Evolutionary conservation across 139 green algal genomes (phyloP).

Genomic region (Chlamydomonas applanata): DNA sequence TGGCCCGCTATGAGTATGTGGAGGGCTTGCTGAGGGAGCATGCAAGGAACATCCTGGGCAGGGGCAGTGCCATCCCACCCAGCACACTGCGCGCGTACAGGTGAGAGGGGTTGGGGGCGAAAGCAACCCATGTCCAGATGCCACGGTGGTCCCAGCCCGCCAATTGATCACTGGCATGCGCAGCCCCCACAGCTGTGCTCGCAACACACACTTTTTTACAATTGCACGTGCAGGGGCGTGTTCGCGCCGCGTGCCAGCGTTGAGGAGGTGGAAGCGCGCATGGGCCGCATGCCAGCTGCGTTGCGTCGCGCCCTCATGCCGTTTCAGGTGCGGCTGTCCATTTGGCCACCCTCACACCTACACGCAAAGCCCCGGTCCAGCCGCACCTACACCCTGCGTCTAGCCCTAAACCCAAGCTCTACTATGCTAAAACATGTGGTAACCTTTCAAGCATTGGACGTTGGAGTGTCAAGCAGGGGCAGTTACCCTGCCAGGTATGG

Average conservation of each 20-base stretch:
- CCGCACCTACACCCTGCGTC: no score
- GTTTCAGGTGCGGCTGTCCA: slow-evolving; percentile 46
- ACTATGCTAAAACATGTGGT: no score
- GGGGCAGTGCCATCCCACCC: slow-evolving; percentile 23
- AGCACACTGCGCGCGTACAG: slow-evolving; percentile 31
- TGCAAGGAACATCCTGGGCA: slow-evolving; percentile 33
- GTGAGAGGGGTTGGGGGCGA: slow-evolving; percentile 11
- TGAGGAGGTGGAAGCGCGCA: slow-evolving; percentile 44
- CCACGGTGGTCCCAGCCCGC: neutral
- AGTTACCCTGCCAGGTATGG: no score
- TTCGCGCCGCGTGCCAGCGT: neutral
- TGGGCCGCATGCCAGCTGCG: slow-evolving; percentile 47
- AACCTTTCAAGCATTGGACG: no score
- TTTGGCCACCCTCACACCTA: no score
- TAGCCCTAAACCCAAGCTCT: no score
- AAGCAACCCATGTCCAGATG: no score
- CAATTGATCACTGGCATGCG: neutral
- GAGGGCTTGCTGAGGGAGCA: slow-evolving; percentile 10
- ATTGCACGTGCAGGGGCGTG: slow-evolving; percentile 3
- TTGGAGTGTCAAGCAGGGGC: no score
- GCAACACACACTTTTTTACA: no score
- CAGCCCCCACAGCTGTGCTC: no score
- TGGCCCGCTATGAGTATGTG: slow-evolving; percentile 42
- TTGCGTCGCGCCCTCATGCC: slow-evolving; percentile 59
- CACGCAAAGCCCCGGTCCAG: no score